A percentile compares a stretch with the other conserved stretches of the same genome.
These are phyloP conservation scores for Epichloe festucae DNA, from an alignment of 2,329 filamentous ascomycete species.

Conservation along the genomic window DNA sequence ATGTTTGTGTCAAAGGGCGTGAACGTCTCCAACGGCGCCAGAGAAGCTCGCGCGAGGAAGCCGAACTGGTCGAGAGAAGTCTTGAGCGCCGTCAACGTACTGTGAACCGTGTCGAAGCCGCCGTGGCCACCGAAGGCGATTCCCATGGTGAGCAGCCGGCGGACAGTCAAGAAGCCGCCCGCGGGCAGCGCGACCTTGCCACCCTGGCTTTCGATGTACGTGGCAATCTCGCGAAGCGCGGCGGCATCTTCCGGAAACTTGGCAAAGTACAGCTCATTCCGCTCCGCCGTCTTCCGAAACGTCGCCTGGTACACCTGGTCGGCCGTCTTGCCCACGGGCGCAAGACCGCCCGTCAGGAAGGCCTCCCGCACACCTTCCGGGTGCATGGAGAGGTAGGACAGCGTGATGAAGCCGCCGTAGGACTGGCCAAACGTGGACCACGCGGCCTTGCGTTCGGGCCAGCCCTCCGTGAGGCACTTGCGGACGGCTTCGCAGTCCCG, in stretches of 20 bases:
- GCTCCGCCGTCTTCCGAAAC: slow-evolving; percentile 54
- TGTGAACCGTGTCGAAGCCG: slow-evolving; percentile 62
- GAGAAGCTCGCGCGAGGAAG: slow-evolving; percentile 59
- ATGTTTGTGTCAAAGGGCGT: slow-evolving; percentile 62
- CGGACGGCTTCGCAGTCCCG: slow-evolving; percentile 80
- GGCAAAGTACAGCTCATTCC: slow-evolving; percentile 67
- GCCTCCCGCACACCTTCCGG: slow-evolving; percentile 68
- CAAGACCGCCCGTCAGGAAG: slow-evolving; percentile 75
- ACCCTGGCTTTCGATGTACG: slow-evolving; percentile 43
- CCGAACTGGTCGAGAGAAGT: slow-evolving; percentile 65
- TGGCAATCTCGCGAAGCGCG: slow-evolving; percentile 52
- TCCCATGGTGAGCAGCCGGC: slow-evolving; percentile 65
- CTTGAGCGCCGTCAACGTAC: slow-evolving; percentile 55
- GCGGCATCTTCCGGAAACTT: slow-evolving; percentile 76
- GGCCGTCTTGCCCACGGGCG: slow-evolving; percentile 57
- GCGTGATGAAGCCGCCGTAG: slow-evolving; percentile 77
- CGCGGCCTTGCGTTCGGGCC: slow-evolving; percentile 54
- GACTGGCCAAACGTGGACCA: slow-evolving; percentile 87
- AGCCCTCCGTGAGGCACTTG: slow-evolving; percentile 56
- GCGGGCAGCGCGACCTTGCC: slow-evolving; percentile 49
- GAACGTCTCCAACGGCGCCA: slow-evolving; percentile 53
- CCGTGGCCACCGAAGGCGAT: slow-evolving; percentile 68
- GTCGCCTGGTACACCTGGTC: slow-evolving; percentile 65
- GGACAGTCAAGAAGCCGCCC: slow-evolving; percentile 59
- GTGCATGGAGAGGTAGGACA: slow-evolving; percentile 73